Conservation (phyloP, 345 rosid species). For the Reutealis trisperma region DNA sequence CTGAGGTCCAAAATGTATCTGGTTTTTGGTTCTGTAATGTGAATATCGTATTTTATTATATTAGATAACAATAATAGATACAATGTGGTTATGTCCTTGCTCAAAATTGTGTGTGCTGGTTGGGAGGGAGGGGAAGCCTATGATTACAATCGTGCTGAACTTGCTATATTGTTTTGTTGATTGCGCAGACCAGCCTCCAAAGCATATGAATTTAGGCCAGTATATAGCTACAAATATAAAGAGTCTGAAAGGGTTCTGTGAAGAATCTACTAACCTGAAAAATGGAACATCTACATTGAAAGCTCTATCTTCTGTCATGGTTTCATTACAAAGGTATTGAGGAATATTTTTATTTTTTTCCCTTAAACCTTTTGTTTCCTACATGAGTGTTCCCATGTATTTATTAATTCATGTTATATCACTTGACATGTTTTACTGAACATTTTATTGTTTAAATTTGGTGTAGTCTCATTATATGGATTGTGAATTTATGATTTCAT, state of each 20-base stretch:
- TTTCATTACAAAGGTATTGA: slow-evolving; percentile 69
- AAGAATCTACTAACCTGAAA: slow-evolving; percentile 46
- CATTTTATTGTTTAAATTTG: neutral
- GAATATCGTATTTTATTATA: neutral
- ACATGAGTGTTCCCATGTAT: neutral
- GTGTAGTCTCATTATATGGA: neutral
- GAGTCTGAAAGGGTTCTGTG: slow-evolving; percentile 60
- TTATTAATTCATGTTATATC: neutral
- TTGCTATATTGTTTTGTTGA: slow-evolving; percentile 17
- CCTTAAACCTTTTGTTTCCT: neutral
- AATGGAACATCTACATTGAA: slow-evolving; percentile 53
- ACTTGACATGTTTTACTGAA: neutral
- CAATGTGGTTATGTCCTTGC: neutral
- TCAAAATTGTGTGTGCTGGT: neutral
- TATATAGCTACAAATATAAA: slow-evolving; percentile 67
- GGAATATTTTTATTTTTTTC: neutral
- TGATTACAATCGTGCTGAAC: neutral
- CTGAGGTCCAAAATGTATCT: neutral
- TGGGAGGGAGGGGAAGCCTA: neutral
- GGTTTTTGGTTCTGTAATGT: neutral
- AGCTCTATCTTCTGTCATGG: slow-evolving; percentile 81
- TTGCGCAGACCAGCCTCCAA: slow-evolving; percentile 70
- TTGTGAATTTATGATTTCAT: neutral
- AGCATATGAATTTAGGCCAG: slow-evolving; percentile 62
- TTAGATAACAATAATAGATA: neutral